Evolutionary conservation across 257 asterid genomes (phyloP), one percentile per base, ranked within the genome.

Genomic region (Parsonsia alboflavescens): DNA sequence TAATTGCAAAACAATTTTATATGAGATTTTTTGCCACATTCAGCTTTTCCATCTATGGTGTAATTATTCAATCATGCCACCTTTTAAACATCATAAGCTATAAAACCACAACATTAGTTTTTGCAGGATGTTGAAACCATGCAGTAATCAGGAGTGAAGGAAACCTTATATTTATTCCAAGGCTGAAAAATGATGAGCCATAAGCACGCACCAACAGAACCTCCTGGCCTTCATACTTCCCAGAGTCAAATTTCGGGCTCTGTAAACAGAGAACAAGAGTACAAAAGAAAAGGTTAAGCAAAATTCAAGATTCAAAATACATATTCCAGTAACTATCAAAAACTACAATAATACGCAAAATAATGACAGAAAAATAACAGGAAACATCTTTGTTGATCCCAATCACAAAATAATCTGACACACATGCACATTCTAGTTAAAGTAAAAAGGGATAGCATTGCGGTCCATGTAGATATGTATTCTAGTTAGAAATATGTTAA

Each of bases 111-210:
- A 58, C 69, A 45, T 42, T n/a, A 6, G 22, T 24, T 57, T 48
- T 52, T 61, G 41, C 16, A 62, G 73, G 45, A 56, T 41, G 6
- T 33, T 59, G 57, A 49, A 52, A 62, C 44, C 11, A 22, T 24
- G 6, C 22, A 66, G 28, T 36, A 13, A 49, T 5, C 42, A 6
- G 46, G 74, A 62, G 72, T 5, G 30, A 46, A 56, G 61, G 26
- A 71, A 77, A 92, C 99, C 98, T 92, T 87, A 92, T 87, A 87
- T 85, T 91, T 82, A 95, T 91, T 83, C 97, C 98, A 77, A 95
- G 99, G 70, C 90, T 85, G 89, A 95, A 95, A 85, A 87, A 90
- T n/a, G 93, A 88, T 81, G 96, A 88, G 64, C 98, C 96, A 76
- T 89, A 95, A 82, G 98, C 99, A 82, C 98, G 97, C 70, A 92